Evolutionary conservation across 768 basidiomycete genomes (phyloP).

Genomic region (Phaeolepiota aurea): DNA sequence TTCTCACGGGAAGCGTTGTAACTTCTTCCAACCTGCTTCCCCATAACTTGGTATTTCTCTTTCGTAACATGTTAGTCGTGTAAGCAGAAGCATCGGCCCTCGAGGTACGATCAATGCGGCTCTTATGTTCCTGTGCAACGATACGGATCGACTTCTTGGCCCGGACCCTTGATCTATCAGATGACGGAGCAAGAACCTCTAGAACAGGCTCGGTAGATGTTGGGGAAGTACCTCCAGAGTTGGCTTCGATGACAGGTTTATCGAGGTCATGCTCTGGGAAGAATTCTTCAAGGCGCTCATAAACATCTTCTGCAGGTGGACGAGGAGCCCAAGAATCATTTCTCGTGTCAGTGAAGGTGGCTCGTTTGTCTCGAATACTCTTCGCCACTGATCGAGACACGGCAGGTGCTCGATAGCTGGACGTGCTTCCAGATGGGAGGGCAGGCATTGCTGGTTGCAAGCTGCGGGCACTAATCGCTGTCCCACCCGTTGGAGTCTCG

Average conservation of each 20-base stretch:
- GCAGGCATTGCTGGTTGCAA: not conserved
- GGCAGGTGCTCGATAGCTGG: slow-evolving; percentile 10
- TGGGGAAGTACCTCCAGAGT: slow-evolving; percentile 73
- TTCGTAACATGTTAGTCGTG: slow-evolving; percentile 47
- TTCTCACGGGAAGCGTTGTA: slow-evolving; percentile 60
- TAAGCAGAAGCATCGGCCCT: slow-evolving; percentile 43
- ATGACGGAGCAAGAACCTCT: slow-evolving; percentile 24
- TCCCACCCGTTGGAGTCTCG: slow-evolving; percentile 17
- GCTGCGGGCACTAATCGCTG: slow-evolving; percentile 3
- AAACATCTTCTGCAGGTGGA: slow-evolving; percentile 87
- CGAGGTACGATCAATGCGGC: slow-evolving; percentile 62
- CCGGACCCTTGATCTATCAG: slow-evolving; percentile 36
- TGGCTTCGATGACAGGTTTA: slow-evolving; percentile 87
- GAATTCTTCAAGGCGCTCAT: slow-evolving; percentile 87
- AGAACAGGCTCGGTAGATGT: slow-evolving; percentile 47
- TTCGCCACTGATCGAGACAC: slow-evolving; percentile 15
- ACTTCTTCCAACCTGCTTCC: slow-evolving; percentile 91
- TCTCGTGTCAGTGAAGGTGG: slow-evolving; percentile 51
- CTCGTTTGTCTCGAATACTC: slow-evolving; percentile 20
- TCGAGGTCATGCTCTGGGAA: slow-evolving; percentile 97
- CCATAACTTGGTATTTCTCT: slow-evolving; percentile 94
- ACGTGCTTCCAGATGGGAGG: not conserved
- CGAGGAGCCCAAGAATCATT: slow-evolving; percentile 84
- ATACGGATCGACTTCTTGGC: slow-evolving; percentile 90
- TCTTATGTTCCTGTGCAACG: slow-evolving; percentile 85